These are phyloP conservation scores for Lachancea dasiensis DNA, from an alignment of 805 yeast genomes.

Conservation along the genomic window DNA sequence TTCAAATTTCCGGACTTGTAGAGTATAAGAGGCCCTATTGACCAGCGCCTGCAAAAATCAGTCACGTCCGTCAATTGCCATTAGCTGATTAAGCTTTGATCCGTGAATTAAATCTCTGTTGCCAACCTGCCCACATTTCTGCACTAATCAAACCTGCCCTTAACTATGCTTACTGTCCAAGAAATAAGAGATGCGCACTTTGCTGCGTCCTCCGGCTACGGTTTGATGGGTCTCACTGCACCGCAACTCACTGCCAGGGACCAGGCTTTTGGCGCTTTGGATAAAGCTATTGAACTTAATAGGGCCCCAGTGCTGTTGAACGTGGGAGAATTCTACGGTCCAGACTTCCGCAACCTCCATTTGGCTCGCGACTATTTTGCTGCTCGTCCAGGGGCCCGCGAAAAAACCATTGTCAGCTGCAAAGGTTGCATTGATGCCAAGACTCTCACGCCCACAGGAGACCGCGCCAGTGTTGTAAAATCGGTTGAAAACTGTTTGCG, in stretches of 20 bases:
- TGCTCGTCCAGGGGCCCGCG: constrained; percentile 49
- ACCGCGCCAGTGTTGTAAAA: constrained; percentile 39
- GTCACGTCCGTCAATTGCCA: no score
- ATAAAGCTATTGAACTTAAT: constrained; percentile 40
- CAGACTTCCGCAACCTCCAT: constrained; percentile 45
- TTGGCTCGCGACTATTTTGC: constrained; percentile 52
- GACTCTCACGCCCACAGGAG: constrained; percentile 43
- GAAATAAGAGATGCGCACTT: constrained; percentile 6
- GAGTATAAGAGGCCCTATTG: no score
- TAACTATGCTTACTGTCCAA: constrained; percentile 3
- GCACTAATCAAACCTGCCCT: no score
- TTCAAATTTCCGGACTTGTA: no score
- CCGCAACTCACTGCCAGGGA: constrained; percentile 50
- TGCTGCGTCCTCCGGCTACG: constrained; percentile 45
- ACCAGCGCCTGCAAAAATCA: no score
- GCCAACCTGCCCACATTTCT: no score
- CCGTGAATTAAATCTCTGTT: no score
- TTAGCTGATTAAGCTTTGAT: no score
- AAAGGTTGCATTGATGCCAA: constrained; percentile 54
- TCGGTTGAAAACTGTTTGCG: constrained; percentile 43
- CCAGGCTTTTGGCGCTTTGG: constrained; percentile 48
- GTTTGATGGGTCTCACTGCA: constrained; percentile 74
- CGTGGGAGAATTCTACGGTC: constrained; percentile 77
- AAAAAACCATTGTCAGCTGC: constrained; percentile 53
- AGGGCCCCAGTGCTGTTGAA: constrained; percentile 50